phyloP scores from a whole-genome alignment of 2,329 filamentous ascomycete species.

The Teratosphaeria gauchensis region DNA sequence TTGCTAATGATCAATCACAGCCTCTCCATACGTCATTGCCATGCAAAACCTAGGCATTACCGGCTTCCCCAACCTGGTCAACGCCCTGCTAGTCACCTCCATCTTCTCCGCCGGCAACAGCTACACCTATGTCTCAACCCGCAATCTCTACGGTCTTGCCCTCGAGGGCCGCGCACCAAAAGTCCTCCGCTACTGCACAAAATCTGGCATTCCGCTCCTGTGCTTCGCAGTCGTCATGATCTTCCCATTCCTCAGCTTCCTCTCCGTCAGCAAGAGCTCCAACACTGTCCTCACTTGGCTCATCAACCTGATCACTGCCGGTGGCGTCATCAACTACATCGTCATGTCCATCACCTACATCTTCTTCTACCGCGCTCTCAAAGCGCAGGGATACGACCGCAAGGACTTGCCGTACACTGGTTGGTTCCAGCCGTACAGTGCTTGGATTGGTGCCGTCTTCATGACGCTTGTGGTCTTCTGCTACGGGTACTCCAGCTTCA shows the following conservation, averaged over 20 bases:
- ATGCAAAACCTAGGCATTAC: conserved; percentile 34
- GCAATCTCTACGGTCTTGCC: conserved; percentile 44
- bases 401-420: conserved; percentile 48
- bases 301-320: conserved; percentile 47
- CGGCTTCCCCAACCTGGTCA: conserved; percentile 33
- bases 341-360: conserved; percentile 50
- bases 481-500: conserved; percentile 48
- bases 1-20: not conserved
- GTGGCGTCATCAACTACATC: conserved; percentile 33
- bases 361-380: conserved; percentile 46
- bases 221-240: conserved; percentile 42
- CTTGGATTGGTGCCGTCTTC: conserved; percentile 24
- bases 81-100: conserved; percentile 37
- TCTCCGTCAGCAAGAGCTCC: conserved; percentile 23
- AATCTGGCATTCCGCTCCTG: conserved; percentile 52
- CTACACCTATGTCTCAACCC: conserved; percentile 45
- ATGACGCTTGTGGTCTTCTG: conserved; percentile 32
- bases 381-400: conserved; percentile 45
- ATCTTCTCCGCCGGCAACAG: conserved; percentile 49
- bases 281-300: conserved; percentile 30
- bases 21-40: conserved; percentile 28
- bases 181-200: conserved; percentile 50
- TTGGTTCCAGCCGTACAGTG: conserved; percentile 48
- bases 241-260: conserved; percentile 29
- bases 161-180: conserved; percentile 45